phyloP scores from a whole-genome alignment of 164 flowering plant genomes.

The Hamamelis virginiana region DNA sequence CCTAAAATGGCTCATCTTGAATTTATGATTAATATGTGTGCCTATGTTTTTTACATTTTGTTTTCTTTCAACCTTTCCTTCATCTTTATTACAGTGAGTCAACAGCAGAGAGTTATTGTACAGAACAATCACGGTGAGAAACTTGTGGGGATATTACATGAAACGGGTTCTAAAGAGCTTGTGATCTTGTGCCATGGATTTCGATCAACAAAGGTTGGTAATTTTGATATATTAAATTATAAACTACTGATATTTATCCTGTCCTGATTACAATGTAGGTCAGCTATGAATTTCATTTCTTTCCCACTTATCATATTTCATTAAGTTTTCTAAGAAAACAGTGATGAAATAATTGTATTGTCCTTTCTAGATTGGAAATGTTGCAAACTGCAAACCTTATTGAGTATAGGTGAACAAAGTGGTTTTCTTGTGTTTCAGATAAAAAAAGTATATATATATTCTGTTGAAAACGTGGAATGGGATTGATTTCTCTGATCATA shows the following conservation, averaged over 20 bases:
- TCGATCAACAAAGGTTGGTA: constrained; percentile 56
- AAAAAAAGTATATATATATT: too few relatives aligned
- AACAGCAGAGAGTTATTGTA: constrained; percentile 32
- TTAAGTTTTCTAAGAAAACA: not conserved
- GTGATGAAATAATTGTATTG: too few relatives aligned
- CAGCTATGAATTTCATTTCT: not conserved
- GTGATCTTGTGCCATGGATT: constrained; percentile 74
- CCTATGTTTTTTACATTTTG: not conserved
- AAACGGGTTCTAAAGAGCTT: constrained; percentile 55
- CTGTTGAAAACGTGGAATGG: not conserved
- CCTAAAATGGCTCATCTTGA: not conserved
- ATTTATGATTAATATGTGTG: not conserved
- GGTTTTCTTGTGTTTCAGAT: too few relatives aligned
- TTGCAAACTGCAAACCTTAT: too few relatives aligned
- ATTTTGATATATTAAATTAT: not conserved
- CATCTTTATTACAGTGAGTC: constrained; percentile 15
- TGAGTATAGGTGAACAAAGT: too few relatives aligned
- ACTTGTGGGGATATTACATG: constrained; percentile 69
- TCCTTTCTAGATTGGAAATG: too few relatives aligned
- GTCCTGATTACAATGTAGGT: too few relatives aligned
- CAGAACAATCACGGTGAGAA: constrained; percentile 50
- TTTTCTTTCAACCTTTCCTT: not conserved
- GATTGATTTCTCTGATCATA: too few relatives aligned
- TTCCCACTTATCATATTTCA: not conserved
- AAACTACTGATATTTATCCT: not conserved